Base-by-base conservation (phyloP, 169 alveolate genomes). In the Plasmodium chabaudi region DNA sequence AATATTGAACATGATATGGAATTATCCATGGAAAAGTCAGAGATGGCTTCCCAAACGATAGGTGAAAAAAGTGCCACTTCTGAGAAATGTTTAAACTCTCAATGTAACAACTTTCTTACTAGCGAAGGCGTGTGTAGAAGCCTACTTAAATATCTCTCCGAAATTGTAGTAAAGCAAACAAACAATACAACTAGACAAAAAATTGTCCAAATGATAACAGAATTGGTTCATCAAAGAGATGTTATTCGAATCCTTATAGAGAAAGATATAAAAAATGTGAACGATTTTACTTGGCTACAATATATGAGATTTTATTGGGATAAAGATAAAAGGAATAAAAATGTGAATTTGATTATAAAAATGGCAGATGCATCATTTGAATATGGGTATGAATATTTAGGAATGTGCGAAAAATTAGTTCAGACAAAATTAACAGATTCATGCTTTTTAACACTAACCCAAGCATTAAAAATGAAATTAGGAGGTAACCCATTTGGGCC, bases 401-500 rank as follows among this genome's bases (percentile, higher is more conserved):
- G 99, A 47, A 97, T 96, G 56, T 99, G 98, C 34, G 99, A 98
- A 79, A 97, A 97, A 77, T 94, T 99, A 67, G 99, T 98, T 39
- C 98, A 98, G 91, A 99, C 99, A 4, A 99, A 99, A 13, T 94
- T 99, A 70, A 99, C 99, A 0, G 99, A 98, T 95, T 96, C 98
- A 90, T 98, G 99, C 92, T 98, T 97, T 93, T 92, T 98, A 64
- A 98, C 99, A 7, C 88, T 98, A 60, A 97, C 99, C 59, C 98
- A 98, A 90, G 99, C 99, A 27, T 91, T 99, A 63, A 98, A 98
- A 63, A 94, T 97, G 96, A 95, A 99, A 84, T 94, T 97, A 70
- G 99, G 99, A 13, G 99, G 99, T 9, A 97, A 98, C 39, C 99
- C 99, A 4, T 98, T 96, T 84, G 99, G 99, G 12, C 99, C 99